A percentile compares a stretch with the other conserved stretches of the same genome.
Conservation (phyloP, 2,329 filamentous ascomycete genomes). For the Botrytis tulipae region DNA sequence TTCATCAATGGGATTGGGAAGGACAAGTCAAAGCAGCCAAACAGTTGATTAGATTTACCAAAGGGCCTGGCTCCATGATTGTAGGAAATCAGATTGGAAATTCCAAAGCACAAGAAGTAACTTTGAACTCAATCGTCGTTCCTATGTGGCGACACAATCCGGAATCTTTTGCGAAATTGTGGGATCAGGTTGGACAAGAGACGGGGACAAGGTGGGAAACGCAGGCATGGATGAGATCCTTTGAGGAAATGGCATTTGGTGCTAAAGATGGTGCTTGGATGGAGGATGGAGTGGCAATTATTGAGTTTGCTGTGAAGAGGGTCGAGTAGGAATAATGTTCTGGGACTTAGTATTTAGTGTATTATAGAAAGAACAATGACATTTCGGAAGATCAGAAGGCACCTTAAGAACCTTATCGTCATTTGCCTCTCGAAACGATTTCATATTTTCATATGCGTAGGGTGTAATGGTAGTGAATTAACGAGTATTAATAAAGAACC, state of each 20-base stretch:
- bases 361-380: too few relatives aligned
- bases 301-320: slow-evolving; percentile 9
- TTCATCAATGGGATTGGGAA: slow-evolving; percentile 46
- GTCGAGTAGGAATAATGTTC: not conserved
- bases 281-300: slow-evolving; percentile 8
- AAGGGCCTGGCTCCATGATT: slow-evolving; percentile 10
- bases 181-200: slow-evolving; percentile 19
- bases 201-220: slow-evolving; percentile 23
- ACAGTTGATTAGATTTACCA: slow-evolving; percentile 19
- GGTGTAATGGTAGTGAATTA: too few relatives aligned
- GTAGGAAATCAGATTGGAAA: slow-evolving; percentile 21
- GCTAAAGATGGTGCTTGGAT: slow-evolving; percentile 12
- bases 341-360: too few relatives aligned
- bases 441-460: too few relatives aligned
- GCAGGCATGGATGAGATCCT: not conserved
- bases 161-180: slow-evolving; percentile 20
- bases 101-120: slow-evolving; percentile 3
- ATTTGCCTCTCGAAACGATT: too few relatives aligned
- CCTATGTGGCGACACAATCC: slow-evolving; percentile 20
- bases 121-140: not conserved
- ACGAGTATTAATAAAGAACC: too few relatives aligned
- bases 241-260: slow-evolving; percentile 18
- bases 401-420: too few relatives aligned
- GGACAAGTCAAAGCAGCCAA: slow-evolving; percentile 34
- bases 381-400: too few relatives aligned